These are phyloP conservation scores for Pseudonitzschia delicatissima DNA, from an alignment of 108 stramenopile genomes.

Conservation along the genomic window DNA sequence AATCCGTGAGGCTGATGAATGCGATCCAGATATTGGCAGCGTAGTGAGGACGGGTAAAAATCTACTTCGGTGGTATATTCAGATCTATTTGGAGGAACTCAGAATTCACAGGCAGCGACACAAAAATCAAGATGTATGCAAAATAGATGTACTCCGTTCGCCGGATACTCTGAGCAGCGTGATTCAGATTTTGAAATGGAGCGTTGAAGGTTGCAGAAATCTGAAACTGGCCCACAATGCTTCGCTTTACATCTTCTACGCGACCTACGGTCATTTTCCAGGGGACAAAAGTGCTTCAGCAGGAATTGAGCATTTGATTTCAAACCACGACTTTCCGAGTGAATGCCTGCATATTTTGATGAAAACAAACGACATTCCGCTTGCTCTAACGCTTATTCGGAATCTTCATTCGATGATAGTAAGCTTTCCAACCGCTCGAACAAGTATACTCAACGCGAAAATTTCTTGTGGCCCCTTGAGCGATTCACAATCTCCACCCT, in stretches of 20 bases:
- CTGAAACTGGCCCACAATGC: conserved; percentile 50
- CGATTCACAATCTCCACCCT: conserved; percentile 12
- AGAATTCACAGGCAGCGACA: background rate
- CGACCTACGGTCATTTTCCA: conserved; percentile 42
- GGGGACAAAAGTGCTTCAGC: conserved; percentile 40
- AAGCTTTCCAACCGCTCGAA: conserved; percentile 38
- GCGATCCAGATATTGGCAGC: background rate
- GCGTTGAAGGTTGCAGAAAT: background rate
- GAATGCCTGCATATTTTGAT: conserved; percentile 27
- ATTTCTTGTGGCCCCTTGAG: background rate
- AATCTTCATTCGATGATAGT: conserved; percentile 62
- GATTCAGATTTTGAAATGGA: conserved; percentile 19
- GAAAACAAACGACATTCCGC: conserved; percentile 29
- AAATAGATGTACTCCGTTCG: conserved; percentile 1
- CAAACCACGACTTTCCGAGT: conserved; percentile 32
- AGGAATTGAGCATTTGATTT: conserved; percentile 40
- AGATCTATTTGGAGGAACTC: conserved; percentile 22
- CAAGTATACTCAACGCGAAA: conserved; percentile 35
- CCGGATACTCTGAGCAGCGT: conserved; percentile 18
- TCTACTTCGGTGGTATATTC: conserved; percentile 40
- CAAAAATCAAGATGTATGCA: background rate
- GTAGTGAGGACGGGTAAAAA: conserved; percentile 32
- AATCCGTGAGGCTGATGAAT: background rate
- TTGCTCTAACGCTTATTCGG: conserved; percentile 47
- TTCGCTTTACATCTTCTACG: conserved; percentile 63